Percentiles rank a stretch among this genome's conserved stretches.
Evolutionary conservation across 495 filamentous ascomycete genomes (phyloP).

Genomic region (Bathelium albidoporum): DNA sequence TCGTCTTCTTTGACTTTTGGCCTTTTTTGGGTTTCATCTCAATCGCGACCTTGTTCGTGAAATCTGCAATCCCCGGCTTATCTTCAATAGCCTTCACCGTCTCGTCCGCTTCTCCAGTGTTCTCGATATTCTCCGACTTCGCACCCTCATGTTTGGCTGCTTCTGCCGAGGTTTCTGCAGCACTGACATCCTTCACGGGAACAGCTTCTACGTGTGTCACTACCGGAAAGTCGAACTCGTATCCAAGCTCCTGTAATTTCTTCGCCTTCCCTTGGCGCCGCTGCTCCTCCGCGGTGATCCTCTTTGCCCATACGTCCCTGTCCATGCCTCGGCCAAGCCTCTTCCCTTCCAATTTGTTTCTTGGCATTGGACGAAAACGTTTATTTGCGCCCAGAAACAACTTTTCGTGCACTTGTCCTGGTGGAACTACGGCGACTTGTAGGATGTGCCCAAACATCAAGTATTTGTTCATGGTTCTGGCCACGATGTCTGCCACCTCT

Average conservation of each 20-base stretch:
- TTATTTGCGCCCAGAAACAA: conserved; percentile 81
- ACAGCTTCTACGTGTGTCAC: conserved; percentile 59
- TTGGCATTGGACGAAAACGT: conserved; percentile 63
- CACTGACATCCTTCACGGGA: conserved; percentile 22
- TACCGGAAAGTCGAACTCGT: conserved; percentile 67
- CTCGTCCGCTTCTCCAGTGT: conserved; percentile 1
- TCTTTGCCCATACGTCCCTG: conserved; percentile 65
- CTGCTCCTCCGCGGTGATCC: conserved; percentile 57
- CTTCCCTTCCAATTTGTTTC: conserved; percentile 70
- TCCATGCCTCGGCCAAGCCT: conserved; percentile 58
- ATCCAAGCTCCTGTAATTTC: conserved; percentile 70
- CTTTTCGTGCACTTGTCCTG: conserved; percentile 64
- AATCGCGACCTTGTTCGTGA: conserved; percentile 28
- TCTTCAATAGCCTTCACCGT: conserved; percentile 5
- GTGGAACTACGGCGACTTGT: conserved; percentile 67
- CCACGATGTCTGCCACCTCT: conserved; percentile 77
- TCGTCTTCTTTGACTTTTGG: conserved; percentile 14
- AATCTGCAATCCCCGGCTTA: conserved; percentile 6
- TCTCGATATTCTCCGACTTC: conserved; percentile 4
- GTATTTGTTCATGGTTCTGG: conserved; percentile 95
- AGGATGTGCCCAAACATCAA: conserved; percentile 88
- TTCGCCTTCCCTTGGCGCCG: conserved; percentile 54
- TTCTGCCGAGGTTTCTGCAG: conserved; percentile 26
- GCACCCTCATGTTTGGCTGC: conserved; percentile 3
- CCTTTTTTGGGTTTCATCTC: conserved; percentile 6